phyloP scores from a whole-genome alignment of 805 yeast species.

The Metschnikowia peoriensis region DNA sequence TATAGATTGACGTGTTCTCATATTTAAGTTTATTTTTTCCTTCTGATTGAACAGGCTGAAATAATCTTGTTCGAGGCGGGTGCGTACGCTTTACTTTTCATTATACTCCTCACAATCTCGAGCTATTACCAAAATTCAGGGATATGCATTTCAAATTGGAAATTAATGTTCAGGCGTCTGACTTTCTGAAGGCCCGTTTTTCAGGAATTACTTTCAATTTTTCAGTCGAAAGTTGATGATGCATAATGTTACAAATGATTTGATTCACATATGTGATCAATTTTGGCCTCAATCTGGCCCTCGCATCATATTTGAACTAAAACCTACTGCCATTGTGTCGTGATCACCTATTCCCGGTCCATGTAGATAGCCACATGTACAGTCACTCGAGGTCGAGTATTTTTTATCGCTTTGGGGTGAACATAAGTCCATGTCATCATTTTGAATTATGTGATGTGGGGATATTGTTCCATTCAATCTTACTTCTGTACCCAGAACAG shows the following conservation, averaged over 20 bases:
- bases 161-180: no score
- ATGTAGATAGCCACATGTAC: slow-evolving; percentile 17
- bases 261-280: no score
- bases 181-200: background rate
- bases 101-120: no score
- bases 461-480: slow-evolving; percentile 14
- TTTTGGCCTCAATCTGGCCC: slow-evolving; percentile 13
- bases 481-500: slow-evolving; percentile 9
- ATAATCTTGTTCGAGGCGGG: no score
- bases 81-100: no score
- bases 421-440: slow-evolving; percentile 1
- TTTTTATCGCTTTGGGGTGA: background rate
- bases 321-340: slow-evolving; percentile 18
- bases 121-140: no score
- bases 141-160: no score
- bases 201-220: background rate
- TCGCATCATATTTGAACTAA: slow-evolving; percentile 15
- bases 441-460: slow-evolving; percentile 2
- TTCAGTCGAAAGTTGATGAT: background rate
- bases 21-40: no score
- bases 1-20: no score
- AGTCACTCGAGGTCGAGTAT: background rate
- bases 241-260: no score
- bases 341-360: slow-evolving; percentile 15
- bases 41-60: no score